Evolutionary conservation across 805 yeast genomes (phyloP).

Genomic region (Candida maltosa): DNA sequence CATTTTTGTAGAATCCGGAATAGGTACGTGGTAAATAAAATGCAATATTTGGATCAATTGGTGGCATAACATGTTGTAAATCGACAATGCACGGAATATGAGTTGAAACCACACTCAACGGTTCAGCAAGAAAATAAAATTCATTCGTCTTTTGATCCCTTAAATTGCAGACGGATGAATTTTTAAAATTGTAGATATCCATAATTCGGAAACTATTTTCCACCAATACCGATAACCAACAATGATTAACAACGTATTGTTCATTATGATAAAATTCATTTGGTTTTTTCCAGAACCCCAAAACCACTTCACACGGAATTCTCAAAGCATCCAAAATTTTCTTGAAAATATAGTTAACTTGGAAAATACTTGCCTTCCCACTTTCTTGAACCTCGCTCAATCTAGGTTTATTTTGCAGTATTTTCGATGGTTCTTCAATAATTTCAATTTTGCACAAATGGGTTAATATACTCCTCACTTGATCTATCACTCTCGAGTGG

Average conservation of each 20-base stretch:
- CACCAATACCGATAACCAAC: constrained; percentile 80
- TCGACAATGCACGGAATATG: constrained; percentile 80
- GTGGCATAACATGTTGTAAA: constrained; percentile 85
- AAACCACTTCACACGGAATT: constrained; percentile 69
- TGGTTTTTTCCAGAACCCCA: constrained; percentile 83
- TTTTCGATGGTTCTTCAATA: constrained; percentile 34
- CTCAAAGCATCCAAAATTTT: constrained; percentile 68
- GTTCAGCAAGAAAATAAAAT: constrained; percentile 76
- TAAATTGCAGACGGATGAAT: constrained; percentile 30
- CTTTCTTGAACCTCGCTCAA: constrained; percentile 40
- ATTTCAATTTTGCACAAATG: constrained; percentile 67
- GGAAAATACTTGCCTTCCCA: constrained; percentile 62
- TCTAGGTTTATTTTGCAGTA: constrained; percentile 37
- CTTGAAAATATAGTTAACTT: constrained; percentile 73
- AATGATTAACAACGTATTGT: constrained; percentile 66
- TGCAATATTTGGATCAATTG: constrained; percentile 74
- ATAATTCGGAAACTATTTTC: constrained; percentile 78
- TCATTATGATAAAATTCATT: constrained; percentile 52
- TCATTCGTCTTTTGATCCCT: constrained; percentile 34
- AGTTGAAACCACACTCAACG: constrained; percentile 71
- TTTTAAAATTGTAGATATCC: constrained; percentile 50
- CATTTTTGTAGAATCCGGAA: constrained; percentile 68
- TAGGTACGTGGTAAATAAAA: constrained; percentile 82
- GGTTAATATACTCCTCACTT: constrained; percentile 57
- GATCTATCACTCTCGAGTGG: constrained; percentile 41